Evolutionary conservation across 495 filamentous ascomycete genomes (phyloP), one percentile per base, ranked within the genome.

Genomic region (Hyaloscypha variabilis): DNA sequence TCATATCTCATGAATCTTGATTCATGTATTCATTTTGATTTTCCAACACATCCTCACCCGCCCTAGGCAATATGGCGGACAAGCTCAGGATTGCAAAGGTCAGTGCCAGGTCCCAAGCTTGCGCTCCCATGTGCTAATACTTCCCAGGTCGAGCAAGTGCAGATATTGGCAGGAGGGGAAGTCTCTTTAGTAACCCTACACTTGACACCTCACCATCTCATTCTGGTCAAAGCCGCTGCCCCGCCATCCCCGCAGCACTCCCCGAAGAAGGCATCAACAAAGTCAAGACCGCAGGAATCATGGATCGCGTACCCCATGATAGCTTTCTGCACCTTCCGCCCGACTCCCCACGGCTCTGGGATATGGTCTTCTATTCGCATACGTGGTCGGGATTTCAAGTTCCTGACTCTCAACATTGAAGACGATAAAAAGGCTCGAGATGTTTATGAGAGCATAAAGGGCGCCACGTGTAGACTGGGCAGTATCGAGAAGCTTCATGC

Each of bases 301-400:
- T 97, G 94, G 91, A 90, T 99, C 60, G 92, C 94, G 19, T 99
- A 96, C 74, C 94, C 93, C 30, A 91, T 97, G 71, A 93, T 98
- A 72, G 82, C 86, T 11, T 85, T 85, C 67, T 93, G 91, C 72
- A 87, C 83, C 23, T 82, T 92, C 52, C 83, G 90, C 57, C 87
- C 91, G 61, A 85, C 85, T 63, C 89, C 91, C 39, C 85, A 89
- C 13, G 82, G 80, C 10, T 90, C 91, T 62, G 86, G 88, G 63
- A 83, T 90, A 28, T 84, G 85, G 29, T 94, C 95, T 8, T 91
- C 92, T 4, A 91, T 99, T 74, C 88, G 95, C 50, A 76, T 99
- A 36, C 90, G 91, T 50, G 92, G 94, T 75, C 88, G 94, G 58
- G 95, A 99, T 78, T 97, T 98, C 70, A 92, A 82, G 49, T 97